A percentile compares a stretch with the other conserved stretches of the same genome.
phyloP scores from a whole-genome alignment of 208 protist genomes.

The Trypanosoma avium region DNA sequence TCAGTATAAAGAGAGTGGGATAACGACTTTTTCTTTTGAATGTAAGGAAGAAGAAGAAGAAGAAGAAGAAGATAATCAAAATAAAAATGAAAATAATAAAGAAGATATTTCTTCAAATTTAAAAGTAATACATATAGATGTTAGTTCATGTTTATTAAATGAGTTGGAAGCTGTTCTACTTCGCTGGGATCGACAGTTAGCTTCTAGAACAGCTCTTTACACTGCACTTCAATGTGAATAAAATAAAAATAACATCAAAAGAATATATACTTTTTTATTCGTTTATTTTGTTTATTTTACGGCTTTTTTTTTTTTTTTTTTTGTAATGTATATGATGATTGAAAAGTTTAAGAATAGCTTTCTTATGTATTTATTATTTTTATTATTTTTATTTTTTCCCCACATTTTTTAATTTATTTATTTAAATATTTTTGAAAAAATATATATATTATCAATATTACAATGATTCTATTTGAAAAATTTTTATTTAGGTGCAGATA shows the following conservation, averaged over 20 bases:
- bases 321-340: no score
- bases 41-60: neutral
- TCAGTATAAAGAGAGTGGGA: slow-evolving; percentile 20
- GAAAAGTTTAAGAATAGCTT: no score
- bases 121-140: neutral
- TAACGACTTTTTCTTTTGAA: slow-evolving; percentile 9
- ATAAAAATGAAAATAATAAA: neutral
- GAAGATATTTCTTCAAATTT: neutral
- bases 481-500: neutral
- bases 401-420: no score
- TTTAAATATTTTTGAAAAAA: no score
- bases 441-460: no score
- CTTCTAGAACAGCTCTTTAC: slow-evolving; percentile 1
- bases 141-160: neutral
- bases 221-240: slow-evolving; percentile 5
- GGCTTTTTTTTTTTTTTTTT: slow-evolving; percentile 2
- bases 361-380: no score
- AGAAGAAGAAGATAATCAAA: neutral
- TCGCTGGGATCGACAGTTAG: slow-evolving; percentile 2
- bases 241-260: neutral
- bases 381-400: no score
- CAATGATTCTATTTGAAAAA: no score
- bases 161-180: slow-evolving; percentile 14
- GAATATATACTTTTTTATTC: neutral
- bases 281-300: neutral